Percentiles rank a stretch among this genome's conserved stretches.
These are phyloP conservation scores for Ceratobasidium theobromae DNA, from an alignment of 1,284 basidiomycete genomes.

Conservation along the genomic window DNA sequence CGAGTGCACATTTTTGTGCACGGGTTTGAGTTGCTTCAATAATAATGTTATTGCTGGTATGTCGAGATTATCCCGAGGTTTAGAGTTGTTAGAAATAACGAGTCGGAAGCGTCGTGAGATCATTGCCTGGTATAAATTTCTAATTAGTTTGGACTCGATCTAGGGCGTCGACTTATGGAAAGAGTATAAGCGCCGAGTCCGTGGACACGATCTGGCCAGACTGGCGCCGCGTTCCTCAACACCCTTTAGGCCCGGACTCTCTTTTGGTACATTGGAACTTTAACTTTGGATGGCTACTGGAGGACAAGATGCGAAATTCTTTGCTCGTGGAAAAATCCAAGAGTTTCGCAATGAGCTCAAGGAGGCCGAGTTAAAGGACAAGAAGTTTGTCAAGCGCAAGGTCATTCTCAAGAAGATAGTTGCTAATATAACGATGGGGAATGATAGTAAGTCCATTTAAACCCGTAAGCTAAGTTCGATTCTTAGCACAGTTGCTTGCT, in stretches of 20 bases:
- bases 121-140: too few relatives aligned
- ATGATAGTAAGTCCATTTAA: slow-evolving; percentile 70
- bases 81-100: slow-evolving; percentile 19
- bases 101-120: slow-evolving; percentile 21
- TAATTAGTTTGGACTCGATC: too few relatives aligned
- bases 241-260: background rate
- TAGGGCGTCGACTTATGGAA: background rate
- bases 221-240: background rate
- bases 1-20: slow-evolving; percentile 54
- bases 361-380: slow-evolving; percentile 88
- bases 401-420: slow-evolving; percentile 93
- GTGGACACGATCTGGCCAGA: background rate
- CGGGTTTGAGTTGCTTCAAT: slow-evolving; percentile 61
- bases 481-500: slow-evolving; percentile 19
- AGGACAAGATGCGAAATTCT: slow-evolving; percentile 87
- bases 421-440: slow-evolving; percentile 94
- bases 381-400: slow-evolving; percentile 89
- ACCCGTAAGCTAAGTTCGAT: background rate
- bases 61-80: slow-evolving; percentile 5
- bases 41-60: slow-evolving; percentile 37
- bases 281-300: slow-evolving; percentile 35
- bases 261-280: background rate
- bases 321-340: slow-evolving; percentile 89
- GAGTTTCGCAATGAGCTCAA: slow-evolving; percentile 75
- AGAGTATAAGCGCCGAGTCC: slow-evolving; percentile 22